phyloP scores from a whole-genome alignment of 2,329 filamentous ascomycete genomes.

The Diaporthe sp. region DNA sequence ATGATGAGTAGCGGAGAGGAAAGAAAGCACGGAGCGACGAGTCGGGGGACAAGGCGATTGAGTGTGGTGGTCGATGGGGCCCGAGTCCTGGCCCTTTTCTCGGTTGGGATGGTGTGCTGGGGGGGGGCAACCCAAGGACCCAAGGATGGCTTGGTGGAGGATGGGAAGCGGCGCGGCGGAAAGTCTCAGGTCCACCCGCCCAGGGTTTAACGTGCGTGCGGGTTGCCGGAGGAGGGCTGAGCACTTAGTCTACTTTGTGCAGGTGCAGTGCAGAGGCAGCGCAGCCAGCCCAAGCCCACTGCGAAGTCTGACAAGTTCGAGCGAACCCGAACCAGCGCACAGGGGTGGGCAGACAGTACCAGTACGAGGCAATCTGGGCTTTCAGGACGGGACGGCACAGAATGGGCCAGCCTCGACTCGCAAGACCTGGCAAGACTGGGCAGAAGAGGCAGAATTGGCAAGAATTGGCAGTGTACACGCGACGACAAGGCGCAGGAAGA shows the following conservation, averaged over 20 bases:
- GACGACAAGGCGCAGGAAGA: constrained; percentile 18
- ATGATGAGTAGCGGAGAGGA: constrained; percentile 25
- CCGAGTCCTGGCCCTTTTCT: constrained; percentile 24
- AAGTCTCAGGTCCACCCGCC: constrained; percentile 7
- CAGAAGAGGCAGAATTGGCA: not conserved
- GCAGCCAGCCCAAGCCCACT: not conserved
- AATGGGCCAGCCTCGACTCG: constrained; percentile 14
- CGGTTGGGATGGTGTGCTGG: constrained; percentile 23
- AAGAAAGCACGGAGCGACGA: constrained; percentile 27
- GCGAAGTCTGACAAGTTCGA: constrained; percentile 4
- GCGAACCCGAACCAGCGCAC: no score
- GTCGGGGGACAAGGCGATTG: constrained; percentile 13
- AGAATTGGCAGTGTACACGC: constrained; percentile 1
- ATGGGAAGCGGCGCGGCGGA: not conserved
- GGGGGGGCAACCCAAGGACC: not conserved
- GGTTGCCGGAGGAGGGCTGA: constrained; percentile 12
- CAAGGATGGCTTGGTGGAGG: constrained; percentile 18
- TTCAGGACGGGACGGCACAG: not conserved
- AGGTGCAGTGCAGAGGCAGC: not conserved
- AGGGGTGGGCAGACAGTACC: no score
- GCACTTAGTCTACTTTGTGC: constrained; percentile 15
- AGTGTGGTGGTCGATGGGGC: not conserved
- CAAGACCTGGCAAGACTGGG: constrained; percentile 8
- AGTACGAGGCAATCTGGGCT: not conserved
- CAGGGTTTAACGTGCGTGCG: constrained; percentile 3